phyloP scores from a whole-genome alignment of 192 early-diverging fungal genomes.

The Coemansia umbellata region DNA sequence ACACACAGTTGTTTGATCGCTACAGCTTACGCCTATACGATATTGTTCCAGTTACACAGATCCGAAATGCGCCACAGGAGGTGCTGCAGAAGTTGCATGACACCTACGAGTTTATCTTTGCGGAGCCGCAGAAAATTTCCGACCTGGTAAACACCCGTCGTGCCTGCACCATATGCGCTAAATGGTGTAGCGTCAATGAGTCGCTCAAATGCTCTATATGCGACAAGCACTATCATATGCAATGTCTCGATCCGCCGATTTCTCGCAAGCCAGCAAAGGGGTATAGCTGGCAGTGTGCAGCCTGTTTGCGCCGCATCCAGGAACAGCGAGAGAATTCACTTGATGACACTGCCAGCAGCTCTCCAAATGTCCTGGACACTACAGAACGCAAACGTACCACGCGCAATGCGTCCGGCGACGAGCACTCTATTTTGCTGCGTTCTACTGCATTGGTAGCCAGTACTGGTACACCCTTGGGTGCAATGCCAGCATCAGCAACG shows the following conservation, averaged over 20 bases:
- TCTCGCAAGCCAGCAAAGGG: conserved; percentile 75
- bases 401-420: conserved; percentile 24
- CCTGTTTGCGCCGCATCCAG: conserved; percentile 53
- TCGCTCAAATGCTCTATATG: conserved; percentile 77
- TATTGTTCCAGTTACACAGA: conserved; percentile 71
- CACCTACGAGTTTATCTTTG: conserved; percentile 80
- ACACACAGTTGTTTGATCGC: conserved; percentile 83
- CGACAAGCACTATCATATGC: conserved; percentile 73
- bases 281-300: conserved; percentile 82
- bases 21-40: conserved; percentile 87
- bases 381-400: conserved; percentile 37
- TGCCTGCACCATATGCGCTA: conserved; percentile 65
- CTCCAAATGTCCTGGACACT: not conserved
- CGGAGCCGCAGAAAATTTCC: conserved; percentile 75
- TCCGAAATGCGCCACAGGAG: conserved; percentile 75
- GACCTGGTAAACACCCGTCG: conserved; percentile 70
- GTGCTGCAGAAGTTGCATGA: conserved; percentile 60
- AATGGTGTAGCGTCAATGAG: conserved; percentile 65
- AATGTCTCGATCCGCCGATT: conserved; percentile 78
- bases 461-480: not conserved
- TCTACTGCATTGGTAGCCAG: not conserved
- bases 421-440: conserved; percentile 9
- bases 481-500: conserved; percentile 4
- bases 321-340: conserved; percentile 27
- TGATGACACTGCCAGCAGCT: conserved; percentile 3